Evolutionary conservation across 495 filamentous ascomycete genomes (phyloP), one percentile per base, ranked within the genome.

Genomic region (Cudoniella acicularis): DNA sequence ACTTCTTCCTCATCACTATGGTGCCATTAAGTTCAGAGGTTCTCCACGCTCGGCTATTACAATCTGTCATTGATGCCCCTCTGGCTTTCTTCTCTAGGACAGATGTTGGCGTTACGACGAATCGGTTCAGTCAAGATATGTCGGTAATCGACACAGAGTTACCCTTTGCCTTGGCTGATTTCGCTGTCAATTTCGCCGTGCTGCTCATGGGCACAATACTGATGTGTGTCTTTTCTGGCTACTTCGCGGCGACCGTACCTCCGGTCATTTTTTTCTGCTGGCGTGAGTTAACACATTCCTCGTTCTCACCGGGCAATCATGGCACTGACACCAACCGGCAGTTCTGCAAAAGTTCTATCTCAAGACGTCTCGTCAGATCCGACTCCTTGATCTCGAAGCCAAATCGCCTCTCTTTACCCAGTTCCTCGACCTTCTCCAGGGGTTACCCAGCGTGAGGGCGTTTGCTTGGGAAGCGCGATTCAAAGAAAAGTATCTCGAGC

Each of bases 261-360:
- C 77, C 51, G 17, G 21, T 54, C 10, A 20, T 61, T 51, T 63
- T 67, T 13, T 64, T 78, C 49, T 73, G 9, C 36, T 53, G 40
- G 49, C 47, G 16, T 49, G 46, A 21, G 46, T 40, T 57, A 24
- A 18, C 11, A 16, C 20, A 49, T 23, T 22, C 23, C 47, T 49
- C 20, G 18, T 54, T 36, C 30, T 13, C 30, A 36, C 30, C 13
- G 13, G 30, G 30, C 30, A 36, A 36, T 54, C 20, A 21, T 54
- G 3, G 18, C 30, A 10, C 81, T 78, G 2, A 64, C 83, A 0
- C 72, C 80, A 21, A 77, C 79, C 18, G 81, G 82, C 61, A 77
- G 79, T 56, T 68, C 77, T 88, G 3, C 82, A 87, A 60, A 82
- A 79, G 53, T 69, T 80, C 36, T 89, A 89, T 57, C 73, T 89